Conservation (phyloP, 768 basidiomycete species). For the Mycena amicta region DNA sequence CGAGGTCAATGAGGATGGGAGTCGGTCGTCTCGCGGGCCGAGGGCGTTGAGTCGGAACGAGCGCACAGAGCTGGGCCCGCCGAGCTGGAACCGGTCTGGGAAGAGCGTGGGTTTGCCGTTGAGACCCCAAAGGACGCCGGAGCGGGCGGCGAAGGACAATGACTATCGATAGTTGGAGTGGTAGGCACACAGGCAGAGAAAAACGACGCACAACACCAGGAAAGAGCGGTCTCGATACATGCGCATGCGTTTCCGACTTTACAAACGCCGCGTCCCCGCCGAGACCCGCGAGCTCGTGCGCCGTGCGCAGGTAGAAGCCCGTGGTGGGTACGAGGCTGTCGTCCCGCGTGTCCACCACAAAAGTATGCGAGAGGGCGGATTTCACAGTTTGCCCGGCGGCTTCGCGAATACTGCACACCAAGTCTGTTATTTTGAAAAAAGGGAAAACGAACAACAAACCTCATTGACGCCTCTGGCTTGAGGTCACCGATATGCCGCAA, state of each 20-base stretch:
- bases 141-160: slow-evolving; percentile 69
- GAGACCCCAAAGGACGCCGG: slow-evolving; percentile 73
- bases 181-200: not conserved
- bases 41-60: slow-evolving; percentile 75
- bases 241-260: slow-evolving; percentile 70
- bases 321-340: slow-evolving; percentile 62
- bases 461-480: slow-evolving; percentile 76
- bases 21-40: slow-evolving; percentile 77
- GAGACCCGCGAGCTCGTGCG: slow-evolving; percentile 75
- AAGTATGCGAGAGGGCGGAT: slow-evolving; percentile 81
- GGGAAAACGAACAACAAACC: slow-evolving; percentile 48
- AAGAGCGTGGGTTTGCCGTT: slow-evolving; percentile 54
- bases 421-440: slow-evolving; percentile 8
- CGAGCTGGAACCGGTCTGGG: slow-evolving; percentile 89
- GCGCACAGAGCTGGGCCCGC: slow-evolving; percentile 85
- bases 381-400: slow-evolving; percentile 81
- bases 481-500: slow-evolving; percentile 75
- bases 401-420: slow-evolving; percentile 68
- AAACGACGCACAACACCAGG: slow-evolving; percentile 57
- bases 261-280: slow-evolving; percentile 80
- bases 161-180: slow-evolving; percentile 48
- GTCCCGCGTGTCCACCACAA: slow-evolving; percentile 74
- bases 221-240: slow-evolving; percentile 59
- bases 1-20: not conserved
- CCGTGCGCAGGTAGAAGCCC: slow-evolving; percentile 65